phyloP scores from a whole-genome alignment of 1,139 yeast genomes.

The Geotrichum klebahnii region DNA sequence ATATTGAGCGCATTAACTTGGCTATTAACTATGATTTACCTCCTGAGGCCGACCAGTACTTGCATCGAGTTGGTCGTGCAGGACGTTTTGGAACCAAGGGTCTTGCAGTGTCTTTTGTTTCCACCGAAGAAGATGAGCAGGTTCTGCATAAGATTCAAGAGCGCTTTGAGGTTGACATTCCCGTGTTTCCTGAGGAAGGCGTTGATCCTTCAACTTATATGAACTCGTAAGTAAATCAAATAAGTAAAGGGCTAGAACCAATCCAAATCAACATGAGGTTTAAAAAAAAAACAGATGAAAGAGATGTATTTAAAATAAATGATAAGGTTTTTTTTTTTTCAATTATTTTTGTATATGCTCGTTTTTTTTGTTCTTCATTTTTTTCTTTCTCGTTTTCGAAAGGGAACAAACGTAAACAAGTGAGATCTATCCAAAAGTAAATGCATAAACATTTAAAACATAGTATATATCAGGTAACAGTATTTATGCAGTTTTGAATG shows the following conservation, averaged over 20 bases:
- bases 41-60: constrained; percentile 90
- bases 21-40: constrained; percentile 91
- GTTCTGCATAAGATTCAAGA: constrained; percentile 90
- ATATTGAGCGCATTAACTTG: constrained; percentile 95
- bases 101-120: constrained; percentile 86
- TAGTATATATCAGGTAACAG: too few species aligned
- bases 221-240: constrained; percentile 60
- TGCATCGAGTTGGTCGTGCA: constrained; percentile 99
- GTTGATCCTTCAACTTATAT: constrained; percentile 96
- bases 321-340: too few species aligned
- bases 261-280: neutral
- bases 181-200: constrained; percentile 96
- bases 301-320: neutral
- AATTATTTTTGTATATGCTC: too few species aligned
- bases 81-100: constrained; percentile 99
- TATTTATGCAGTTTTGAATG: neutral
- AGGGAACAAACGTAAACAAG: too few species aligned
- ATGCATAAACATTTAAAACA: too few species aligned
- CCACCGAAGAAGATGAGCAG: constrained; percentile 82
- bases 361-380: too few species aligned
- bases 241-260: neutral
- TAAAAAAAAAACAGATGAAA: too few species aligned
- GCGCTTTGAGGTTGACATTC: constrained; percentile 91
- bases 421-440: too few species aligned
- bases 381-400: too few species aligned